Conservation (phyloP, 495 filamentous ascomycete species). For the Penicillium ucsense region DNA sequence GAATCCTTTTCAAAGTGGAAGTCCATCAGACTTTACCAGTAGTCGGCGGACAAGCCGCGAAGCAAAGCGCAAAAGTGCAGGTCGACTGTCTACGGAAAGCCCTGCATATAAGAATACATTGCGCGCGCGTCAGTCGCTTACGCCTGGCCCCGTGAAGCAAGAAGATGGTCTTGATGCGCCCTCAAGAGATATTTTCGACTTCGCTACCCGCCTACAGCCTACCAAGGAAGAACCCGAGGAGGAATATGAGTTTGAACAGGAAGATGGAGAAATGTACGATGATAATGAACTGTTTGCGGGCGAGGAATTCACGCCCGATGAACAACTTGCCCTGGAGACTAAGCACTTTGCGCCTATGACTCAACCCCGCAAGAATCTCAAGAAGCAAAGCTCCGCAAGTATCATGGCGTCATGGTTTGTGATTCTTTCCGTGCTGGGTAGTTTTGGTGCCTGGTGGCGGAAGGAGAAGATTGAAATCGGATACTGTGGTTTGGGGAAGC, state of each 20-base stretch:
- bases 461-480: conserved; percentile 92
- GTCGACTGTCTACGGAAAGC: conserved; percentile 27
- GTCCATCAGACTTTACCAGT: conserved; percentile 38
- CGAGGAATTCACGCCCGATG: conserved; percentile 92
- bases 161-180: conserved; percentile 29
- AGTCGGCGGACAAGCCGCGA: conserved; percentile 25
- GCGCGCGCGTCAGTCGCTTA: conserved; percentile 28
- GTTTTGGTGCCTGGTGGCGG: conserved; percentile 75
- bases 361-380: conserved; percentile 27
- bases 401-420: conserved; percentile 56
- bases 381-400: conserved; percentile 23
- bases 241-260: conserved; percentile 19
- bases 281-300: conserved; percentile 48
- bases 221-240: conserved; percentile 23
- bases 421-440: conserved; percentile 51
- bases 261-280: conserved; percentile 31
- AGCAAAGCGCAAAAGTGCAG: conserved; percentile 40
- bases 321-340: conserved; percentile 63
- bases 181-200: conserved; percentile 36
- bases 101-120: conserved; percentile 22
- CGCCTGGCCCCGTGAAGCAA: conserved; percentile 25
- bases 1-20: conserved; percentile 92
- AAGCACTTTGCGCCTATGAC: conserved; percentile 27
- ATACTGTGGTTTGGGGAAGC: conserved; percentile 80
- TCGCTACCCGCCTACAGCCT: conserved; percentile 20